These are phyloP conservation scores for Choricystis sp. DNA, from an alignment of 139 green algal species.

Conservation along the genomic window DNA sequence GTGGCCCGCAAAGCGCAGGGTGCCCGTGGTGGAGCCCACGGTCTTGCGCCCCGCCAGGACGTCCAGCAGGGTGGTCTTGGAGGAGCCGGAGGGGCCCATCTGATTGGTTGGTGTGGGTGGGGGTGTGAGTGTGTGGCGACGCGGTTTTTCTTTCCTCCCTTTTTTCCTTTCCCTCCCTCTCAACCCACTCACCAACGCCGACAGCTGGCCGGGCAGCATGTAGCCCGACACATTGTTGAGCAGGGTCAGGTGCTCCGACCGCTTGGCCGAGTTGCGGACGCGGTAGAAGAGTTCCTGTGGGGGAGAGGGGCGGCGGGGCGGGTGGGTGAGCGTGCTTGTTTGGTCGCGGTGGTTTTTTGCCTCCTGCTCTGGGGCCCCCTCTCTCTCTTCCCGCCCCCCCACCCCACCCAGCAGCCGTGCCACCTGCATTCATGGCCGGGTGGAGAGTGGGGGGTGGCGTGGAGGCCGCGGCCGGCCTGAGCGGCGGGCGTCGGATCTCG, in stretches of 20 bases:
- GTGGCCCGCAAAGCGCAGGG: conserved; percentile 13
- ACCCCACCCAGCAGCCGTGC: no score
- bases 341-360: background rate
- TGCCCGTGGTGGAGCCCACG: conserved; percentile 13
- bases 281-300: background rate
- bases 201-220: background rate
- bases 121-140: no score
- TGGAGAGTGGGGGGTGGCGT: no score
- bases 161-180: no score
- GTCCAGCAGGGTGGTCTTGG: conserved; percentile 23
- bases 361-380: no score
- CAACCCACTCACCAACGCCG: no score
- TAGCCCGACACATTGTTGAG: background rate
- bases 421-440: no score
- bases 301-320: background rate
- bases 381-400: no score
- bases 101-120: no score
- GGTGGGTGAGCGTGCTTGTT: background rate
- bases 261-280: background rate
- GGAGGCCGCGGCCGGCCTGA: no score
- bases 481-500: no score
- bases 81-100: conserved; percentile 26
- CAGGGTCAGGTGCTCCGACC: background rate
- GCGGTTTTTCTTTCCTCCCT: no score
- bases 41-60: conserved; percentile 29